A percentile compares a stretch with the other conserved stretches of the same genome.
Evolutionary conservation across 495 filamentous ascomycete genomes (phyloP).

Genomic region (Aspergillus campestris): DNA sequence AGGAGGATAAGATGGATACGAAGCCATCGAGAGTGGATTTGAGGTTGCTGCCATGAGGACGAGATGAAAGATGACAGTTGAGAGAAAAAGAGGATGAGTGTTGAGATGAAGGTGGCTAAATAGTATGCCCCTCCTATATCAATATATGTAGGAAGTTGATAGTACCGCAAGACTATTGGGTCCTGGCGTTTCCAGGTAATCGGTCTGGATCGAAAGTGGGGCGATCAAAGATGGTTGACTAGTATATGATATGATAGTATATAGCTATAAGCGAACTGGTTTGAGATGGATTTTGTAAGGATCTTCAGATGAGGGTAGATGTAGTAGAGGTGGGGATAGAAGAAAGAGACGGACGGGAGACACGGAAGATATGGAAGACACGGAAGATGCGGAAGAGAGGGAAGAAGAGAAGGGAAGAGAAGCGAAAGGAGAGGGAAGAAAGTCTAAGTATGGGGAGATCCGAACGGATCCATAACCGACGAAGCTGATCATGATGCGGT

Average conservation of each 20-base stretch:
- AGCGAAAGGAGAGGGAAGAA: background rate
- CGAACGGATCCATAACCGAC: too few relatives aligned
- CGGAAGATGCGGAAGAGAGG: background rate
- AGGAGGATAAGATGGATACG: slow-evolving; percentile 4
- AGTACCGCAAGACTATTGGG: slow-evolving; percentile 10
- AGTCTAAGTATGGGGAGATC: too few relatives aligned
- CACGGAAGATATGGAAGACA: background rate
- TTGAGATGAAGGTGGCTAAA: slow-evolving; percentile 1
- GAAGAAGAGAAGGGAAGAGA: background rate
- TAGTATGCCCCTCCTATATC: slow-evolving; percentile 2
- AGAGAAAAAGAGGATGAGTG: background rate
- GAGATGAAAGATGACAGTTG: background rate
- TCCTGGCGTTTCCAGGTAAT: slow-evolving; percentile 3
- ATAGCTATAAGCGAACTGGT: too few relatives aligned
- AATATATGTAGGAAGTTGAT: slow-evolving; percentile 12
- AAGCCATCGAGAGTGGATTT: slow-evolving; percentile 1
- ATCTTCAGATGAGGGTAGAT: too few relatives aligned
- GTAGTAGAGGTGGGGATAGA: background rate
- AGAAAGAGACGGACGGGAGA: too few relatives aligned
- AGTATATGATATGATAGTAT: background rate
- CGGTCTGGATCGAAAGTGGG: slow-evolving; percentile 10
- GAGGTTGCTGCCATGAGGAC: slow-evolving; percentile 1
- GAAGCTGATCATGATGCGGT: too few relatives aligned
- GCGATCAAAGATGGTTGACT: slow-evolving; percentile 1
- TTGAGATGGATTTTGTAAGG: too few relatives aligned